Evolutionary conservation across 2,329 filamentous ascomycete genomes (phyloP).

Genomic region (Didymella arachidicola): DNA sequence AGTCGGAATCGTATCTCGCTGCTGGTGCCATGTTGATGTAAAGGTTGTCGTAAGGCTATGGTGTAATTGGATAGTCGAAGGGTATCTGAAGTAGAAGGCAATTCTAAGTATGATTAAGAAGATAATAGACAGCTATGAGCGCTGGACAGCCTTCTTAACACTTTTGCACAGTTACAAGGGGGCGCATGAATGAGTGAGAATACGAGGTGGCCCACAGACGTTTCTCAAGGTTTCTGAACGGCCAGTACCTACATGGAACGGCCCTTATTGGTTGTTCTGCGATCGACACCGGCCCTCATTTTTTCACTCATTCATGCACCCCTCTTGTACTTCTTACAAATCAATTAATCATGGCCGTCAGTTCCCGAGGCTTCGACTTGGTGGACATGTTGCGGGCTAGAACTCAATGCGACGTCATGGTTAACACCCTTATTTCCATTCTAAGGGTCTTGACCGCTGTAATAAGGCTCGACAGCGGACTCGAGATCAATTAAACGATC

Average conservation of each 20-base stretch:
- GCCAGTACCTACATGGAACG: no score
- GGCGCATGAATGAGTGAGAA: no score
- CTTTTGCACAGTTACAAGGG: constrained; percentile 5
- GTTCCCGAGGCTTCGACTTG: constrained; percentile 20
- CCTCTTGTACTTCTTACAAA: constrained; percentile 23
- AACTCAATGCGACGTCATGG: constrained; percentile 14
- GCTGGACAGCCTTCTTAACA: neutral
- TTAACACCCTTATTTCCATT: constrained; percentile 10
- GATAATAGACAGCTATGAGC: neutral
- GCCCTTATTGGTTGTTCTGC: no score
- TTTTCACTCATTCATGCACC: no score
- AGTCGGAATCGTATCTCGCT: constrained; percentile 51
- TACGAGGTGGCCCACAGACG: no score
- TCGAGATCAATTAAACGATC: constrained; percentile 7
- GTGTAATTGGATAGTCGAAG: constrained; percentile 1
- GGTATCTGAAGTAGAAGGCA: neutral
- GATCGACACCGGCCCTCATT: no score
- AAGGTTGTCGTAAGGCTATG: neutral
- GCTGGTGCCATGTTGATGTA: constrained; percentile 45
- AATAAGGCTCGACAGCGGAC: neutral
- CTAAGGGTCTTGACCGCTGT: constrained; percentile 11
- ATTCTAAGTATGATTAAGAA: neutral
- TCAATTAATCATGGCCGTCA: constrained; percentile 13
- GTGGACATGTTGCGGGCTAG: constrained; percentile 6
- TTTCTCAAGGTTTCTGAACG: no score